Evolutionary conservation across 768 basidiomycete species (phyloP), one percentile per base, ranked within the genome.

Genomic region (Serpula lacrymans): DNA sequence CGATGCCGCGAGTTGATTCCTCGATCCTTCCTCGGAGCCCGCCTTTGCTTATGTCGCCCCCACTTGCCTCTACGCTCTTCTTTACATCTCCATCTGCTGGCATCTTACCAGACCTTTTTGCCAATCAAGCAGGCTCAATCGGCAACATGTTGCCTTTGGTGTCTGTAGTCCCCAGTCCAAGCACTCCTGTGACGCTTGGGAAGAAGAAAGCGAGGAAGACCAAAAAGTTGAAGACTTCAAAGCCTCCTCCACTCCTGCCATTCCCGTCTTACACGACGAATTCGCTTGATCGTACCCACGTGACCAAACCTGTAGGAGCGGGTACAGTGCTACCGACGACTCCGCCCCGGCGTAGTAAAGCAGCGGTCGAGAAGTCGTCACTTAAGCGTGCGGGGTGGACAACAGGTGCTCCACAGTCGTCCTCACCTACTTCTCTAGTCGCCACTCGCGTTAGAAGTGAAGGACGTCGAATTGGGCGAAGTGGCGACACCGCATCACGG

Each of bases 11-110:
- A 25, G 36, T 48, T 18, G 67, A 70, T 34, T 60, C 62, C 8
- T 64, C 63, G 3, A 49, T 74, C 16, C 65, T 84, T 3, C 78
- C 79, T 0, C 64, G 64, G 18, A 80, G 78, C 45, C 82, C 83
- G 0, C 68, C 78, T 2, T 68, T 69, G 43, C 58, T 84, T 25
- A 76, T 65, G 57, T 82, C 75, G 9, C 75, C 77, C 1, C 70
- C 75, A 1, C 64, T 84, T 41, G 73, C 80, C 41, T 72, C 66
- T 20, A 65, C 69, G 20, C 65, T 84, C 21, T 78, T 75, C 50
- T 84, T 84, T 48, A 70, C 71, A 1, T 65, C 69, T 3, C 45
- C 51, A 2, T 55, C 39, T 33, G 41, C 31, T 34, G n/a, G 28
- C 28, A 29, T 10, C 28, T n/a, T 29, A 29, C 28, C 28, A n/a